Conservation (phyloP, 2,329 filamentous ascomycete species). For the Septoria petroselini region DNA sequence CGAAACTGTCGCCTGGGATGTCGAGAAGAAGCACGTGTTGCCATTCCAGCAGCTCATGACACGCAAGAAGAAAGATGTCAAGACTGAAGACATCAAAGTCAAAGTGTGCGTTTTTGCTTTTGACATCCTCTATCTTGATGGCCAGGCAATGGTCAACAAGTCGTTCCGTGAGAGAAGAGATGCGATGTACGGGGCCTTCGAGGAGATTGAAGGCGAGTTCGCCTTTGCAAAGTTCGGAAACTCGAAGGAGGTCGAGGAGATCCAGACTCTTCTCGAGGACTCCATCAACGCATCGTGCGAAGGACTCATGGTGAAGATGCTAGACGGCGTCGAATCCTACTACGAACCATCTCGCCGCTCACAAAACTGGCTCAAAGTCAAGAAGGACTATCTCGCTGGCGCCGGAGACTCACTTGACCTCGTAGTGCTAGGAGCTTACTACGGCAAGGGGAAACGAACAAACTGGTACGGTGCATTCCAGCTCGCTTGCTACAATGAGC, state of each 20-base stretch:
- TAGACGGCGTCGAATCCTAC: conserved; percentile 85
- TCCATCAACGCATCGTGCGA: conserved; percentile 95
- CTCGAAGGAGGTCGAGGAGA: conserved; percentile 85
- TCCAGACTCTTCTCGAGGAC: conserved; percentile 87
- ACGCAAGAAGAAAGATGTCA: conserved; percentile 94
- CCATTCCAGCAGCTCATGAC: conserved; percentile 99
- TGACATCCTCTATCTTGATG: conserved; percentile 89
- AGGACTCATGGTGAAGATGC: conserved; percentile 99
- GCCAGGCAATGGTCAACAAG: conserved; percentile 82
- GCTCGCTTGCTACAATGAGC: conserved; percentile 85
- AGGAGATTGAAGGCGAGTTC: conserved; percentile 82
- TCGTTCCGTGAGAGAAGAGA: conserved; percentile 78
- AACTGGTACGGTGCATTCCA: conserved; percentile 95
- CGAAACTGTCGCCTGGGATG: conserved; percentile 95
- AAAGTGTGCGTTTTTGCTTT: conserved; percentile 98
- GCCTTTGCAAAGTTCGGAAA: conserved; percentile 83
- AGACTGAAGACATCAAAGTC: conserved; percentile 91
- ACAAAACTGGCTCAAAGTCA: conserved; percentile 98
- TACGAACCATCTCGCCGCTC: conserved; percentile 96
- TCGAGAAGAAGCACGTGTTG: conserved; percentile 88
- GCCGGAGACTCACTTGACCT: conserved; percentile 95
- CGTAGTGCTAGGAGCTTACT: conserved; percentile 91
- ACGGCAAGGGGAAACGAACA: conserved; percentile 91
- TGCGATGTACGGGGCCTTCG: conserved; percentile 69
- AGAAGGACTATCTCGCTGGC: conserved; percentile 94